Evolutionary conservation across 2,329 filamentous ascomycete species (phyloP), one percentile per base, ranked within the genome.

Genomic region (Aureobasidium sp.): DNA sequence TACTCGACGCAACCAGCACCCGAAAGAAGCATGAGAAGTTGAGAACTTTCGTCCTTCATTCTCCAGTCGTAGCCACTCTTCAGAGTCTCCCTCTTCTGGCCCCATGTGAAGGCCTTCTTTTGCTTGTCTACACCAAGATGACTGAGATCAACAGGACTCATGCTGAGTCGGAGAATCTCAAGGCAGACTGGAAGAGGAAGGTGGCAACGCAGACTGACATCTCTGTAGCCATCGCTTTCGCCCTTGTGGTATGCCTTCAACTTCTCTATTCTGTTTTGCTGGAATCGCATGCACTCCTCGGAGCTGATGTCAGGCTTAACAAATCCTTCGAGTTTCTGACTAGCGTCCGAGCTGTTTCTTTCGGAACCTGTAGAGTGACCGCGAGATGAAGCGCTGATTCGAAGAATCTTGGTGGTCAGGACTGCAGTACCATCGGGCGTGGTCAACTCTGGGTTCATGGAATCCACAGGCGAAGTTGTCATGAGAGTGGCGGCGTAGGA

Each of bases 11-110:
- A 76, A 8, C 66, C 68, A 50, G 74, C 71, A 17, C 64, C 63
- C 50, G 76, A 72, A 35, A 77, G 69, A 55, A 76, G 61, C 64
- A 68, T 69, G 70, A 70, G 72, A 15, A 72, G 68, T 67, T 75
- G 74, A 31, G 67, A 66, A 49, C 68, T 70, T 33, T 69, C 64
- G 43, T 70, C 68, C 67, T 71, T 72, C 59, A 68, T 73, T 54
- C 66, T 65, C 66, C 68, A 70, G 46, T 71, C 70, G 59, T 64
- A 65, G 65, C 71, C 73, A 37, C 60, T 67, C 40, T 38, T 63
- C 58, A 75, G 63, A 7, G 67, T 74, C 31, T 62, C 61, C 25
- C 68, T 68, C 55, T 70, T 65, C 62, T 68, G 66, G 21, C 72
- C 73, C 67, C 71, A 76, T 10, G 62, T 59, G 23, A 72, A 65